Conservation (phyloP, 2,329 filamentous ascomycete genomes). For the Aspergillus udagawae region DNA sequence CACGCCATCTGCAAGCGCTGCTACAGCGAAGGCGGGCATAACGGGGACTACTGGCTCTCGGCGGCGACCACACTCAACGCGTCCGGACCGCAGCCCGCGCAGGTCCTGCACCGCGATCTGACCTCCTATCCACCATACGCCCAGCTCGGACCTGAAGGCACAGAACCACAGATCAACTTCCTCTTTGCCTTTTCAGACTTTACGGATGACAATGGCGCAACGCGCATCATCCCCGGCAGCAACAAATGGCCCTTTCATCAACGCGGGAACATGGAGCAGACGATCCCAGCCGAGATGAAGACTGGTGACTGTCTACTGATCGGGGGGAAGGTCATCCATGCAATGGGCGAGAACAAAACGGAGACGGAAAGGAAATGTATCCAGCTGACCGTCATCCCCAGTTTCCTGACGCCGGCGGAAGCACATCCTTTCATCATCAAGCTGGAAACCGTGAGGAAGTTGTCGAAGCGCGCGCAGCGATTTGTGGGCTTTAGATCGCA, state of each 20-base stretch:
- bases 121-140: neutral
- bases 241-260: conserved; percentile 6
- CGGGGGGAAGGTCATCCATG: conserved; percentile 5
- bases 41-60: neutral
- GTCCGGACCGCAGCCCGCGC: neutral
- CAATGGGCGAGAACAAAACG: neutral
- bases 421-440: neutral
- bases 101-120: neutral
- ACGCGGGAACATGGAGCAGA: neutral
- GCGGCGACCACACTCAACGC: neutral
- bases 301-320: conserved; percentile 4
- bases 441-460: neutral
- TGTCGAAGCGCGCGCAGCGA: neutral
- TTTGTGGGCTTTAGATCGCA: neutral
- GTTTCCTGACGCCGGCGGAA: neutral
- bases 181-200: conserved; percentile 6
- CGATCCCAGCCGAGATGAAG: conserved; percentile 5
- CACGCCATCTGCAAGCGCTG: conserved; percentile 17
- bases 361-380: neutral
- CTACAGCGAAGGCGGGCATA: neutral
- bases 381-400: neutral
- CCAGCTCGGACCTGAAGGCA: neutral
- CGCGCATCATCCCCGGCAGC: conserved; percentile 10
- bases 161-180: conserved; percentile 6
- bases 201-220: conserved; percentile 14